Conservation (phyloP, 352 stramenopile species). For the Globisporangium splendens region DNA sequence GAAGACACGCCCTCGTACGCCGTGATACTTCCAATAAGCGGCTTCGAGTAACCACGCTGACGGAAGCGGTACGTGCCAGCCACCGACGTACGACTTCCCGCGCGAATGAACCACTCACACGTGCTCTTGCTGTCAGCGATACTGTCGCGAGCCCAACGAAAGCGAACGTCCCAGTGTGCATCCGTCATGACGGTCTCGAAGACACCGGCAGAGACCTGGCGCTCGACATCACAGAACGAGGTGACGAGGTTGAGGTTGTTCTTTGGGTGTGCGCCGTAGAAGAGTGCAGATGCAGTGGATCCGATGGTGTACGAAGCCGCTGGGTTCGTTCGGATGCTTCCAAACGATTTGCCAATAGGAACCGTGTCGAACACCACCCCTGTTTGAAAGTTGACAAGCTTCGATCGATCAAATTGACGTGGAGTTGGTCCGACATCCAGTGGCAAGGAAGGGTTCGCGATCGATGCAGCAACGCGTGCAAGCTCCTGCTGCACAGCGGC, state of each 20-base stretch:
- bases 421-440: conserved; percentile 36
- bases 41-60: conserved; percentile 43
- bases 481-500: conserved; percentile 54
- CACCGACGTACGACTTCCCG: conserved; percentile 23
- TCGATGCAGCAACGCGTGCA: conserved; percentile 27
- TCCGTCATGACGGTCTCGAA: conserved; percentile 45
- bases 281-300: conserved; percentile 25
- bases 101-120: conserved; percentile 44
- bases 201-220: conserved; percentile 11
- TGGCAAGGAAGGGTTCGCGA: conserved; percentile 20
- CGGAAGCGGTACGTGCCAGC: conserved; percentile 40
- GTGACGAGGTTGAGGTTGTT: conserved; percentile 32
- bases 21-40: conserved; percentile 22
- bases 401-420: conserved; percentile 32
- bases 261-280: conserved; percentile 47
- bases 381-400: conserved; percentile 33
- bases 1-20: conserved; percentile 29
- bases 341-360: conserved; percentile 19
- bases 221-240: conserved; percentile 56
- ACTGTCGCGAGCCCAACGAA: conserved; percentile 28
- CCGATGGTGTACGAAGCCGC: conserved; percentile 25
- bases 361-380: conserved; percentile 33
- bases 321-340: conserved; percentile 22
- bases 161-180: conserved; percentile 51
- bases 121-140: conserved; percentile 36